Base-by-base conservation (phyloP, 1,284 basidiomycete genomes). In the Volvariella volvacea region DNA sequence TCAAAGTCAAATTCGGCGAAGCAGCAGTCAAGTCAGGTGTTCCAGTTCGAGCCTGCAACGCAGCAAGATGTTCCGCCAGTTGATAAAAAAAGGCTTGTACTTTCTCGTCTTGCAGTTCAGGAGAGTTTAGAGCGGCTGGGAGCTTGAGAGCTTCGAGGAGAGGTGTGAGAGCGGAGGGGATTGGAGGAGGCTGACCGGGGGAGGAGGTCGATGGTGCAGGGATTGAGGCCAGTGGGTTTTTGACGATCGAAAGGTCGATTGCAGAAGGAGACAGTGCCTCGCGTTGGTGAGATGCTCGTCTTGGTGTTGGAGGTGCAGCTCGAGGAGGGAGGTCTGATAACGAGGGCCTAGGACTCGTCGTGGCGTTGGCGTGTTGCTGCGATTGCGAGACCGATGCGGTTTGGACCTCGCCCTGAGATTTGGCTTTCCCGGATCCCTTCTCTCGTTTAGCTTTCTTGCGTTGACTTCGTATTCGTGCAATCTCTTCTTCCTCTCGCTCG, bases 81-180 rank as follows among this genome's bases (percentile, higher is more conserved):
- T 92, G 86, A 45, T 83, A 71, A 62, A 92, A 87, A 63, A 91
- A 91, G 33, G 75, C 63, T 48, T 88, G 84, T 59, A 92, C 80
- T 36, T 78, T 77, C 39, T 78, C 78, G 53, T 89, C 84, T 49
- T 79, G 71, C 21, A 80, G 62, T 43, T 78, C 71, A 0, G 81
- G 77, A 15, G 67, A 56, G 19, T 59, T 61, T 21, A 74, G 25
- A 12, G 25, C 54, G 7, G 65, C 60, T 1, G 68, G 61, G 19
- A 74, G 62, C 40, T 63, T 62, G 2, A 62, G 52, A 34, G 61
- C 58, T 39, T 59, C 58, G 46, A 48, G 48, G 17, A 52, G 31
- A 3, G 51, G 47, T 2, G 54, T 55, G 14, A 46, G 46, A 6
- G 57, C 53, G 2, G 38, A 55, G 55, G 15, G 67, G 43, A 38